phyloP scores from a whole-genome alignment of 225 moss, liverwort and hornwort genomes.

The Marchantia polymorpha region DNA sequence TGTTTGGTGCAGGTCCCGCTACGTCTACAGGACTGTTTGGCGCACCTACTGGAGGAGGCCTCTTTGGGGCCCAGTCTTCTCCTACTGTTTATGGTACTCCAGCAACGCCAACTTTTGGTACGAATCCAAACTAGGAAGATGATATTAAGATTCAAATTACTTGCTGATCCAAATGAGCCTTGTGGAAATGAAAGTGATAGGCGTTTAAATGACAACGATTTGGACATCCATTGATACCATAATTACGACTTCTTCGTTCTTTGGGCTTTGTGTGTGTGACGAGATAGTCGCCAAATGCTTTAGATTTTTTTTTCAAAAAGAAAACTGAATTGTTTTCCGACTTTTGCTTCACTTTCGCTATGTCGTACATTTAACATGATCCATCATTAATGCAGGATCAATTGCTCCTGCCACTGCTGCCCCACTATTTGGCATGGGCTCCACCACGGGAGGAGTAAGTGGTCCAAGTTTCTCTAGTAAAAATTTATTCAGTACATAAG shows the following conservation, averaged over 20 bases:
- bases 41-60: slow-evolving; percentile 27
- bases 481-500: slow-evolving; percentile 13
- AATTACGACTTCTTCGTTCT: too few species aligned
- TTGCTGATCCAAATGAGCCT: neutral
- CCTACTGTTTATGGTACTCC: slow-evolving; percentile 31
- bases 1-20: slow-evolving; percentile 40
- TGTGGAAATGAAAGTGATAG: neutral
- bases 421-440: slow-evolving; percentile 41
- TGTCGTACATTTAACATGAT: neutral
- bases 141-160: neutral
- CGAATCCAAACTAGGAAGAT: neutral
- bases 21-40: slow-evolving; percentile 60
- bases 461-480: slow-evolving; percentile 14
- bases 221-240: too few species aligned
- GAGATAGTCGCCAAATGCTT: too few species aligned
- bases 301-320: too few species aligned
- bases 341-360: neutral
- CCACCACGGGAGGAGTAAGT: slow-evolving; percentile 43
- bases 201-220: too few species aligned
- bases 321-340: too few species aligned
- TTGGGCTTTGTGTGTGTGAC: too few species aligned
- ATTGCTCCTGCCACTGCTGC: slow-evolving; percentile 25
- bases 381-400: slow-evolving; percentile 12
- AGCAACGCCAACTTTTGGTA: slow-evolving; percentile 24
- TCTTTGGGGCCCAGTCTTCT: slow-evolving; percentile 28